Evolutionary conservation across 169 alveolate species (phyloP).

Genomic region (Cryptosporidium ubiquitum): DNA sequence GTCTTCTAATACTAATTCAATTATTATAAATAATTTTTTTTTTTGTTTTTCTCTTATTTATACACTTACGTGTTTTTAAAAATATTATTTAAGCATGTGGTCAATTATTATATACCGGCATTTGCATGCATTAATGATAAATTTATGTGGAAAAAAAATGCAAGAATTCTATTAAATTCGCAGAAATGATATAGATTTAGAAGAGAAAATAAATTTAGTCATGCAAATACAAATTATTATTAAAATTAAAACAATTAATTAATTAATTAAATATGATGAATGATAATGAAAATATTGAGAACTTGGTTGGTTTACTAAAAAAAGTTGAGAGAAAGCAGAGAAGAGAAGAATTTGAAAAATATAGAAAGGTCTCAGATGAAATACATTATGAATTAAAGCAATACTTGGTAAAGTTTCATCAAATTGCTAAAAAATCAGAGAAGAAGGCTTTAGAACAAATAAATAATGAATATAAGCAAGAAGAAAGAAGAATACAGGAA

Average conservation of each 20-base stretch:
- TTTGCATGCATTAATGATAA: constrained; percentile 34
- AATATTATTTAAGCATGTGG: background rate
- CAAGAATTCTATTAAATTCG: background rate
- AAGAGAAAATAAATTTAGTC: background rate
- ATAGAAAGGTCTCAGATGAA: constrained; percentile 1
- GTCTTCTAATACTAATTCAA: background rate
- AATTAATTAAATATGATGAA: constrained; percentile 10
- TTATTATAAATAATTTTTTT: background rate
- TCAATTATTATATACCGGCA: constrained; percentile 15
- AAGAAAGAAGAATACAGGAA: constrained; percentile 20
- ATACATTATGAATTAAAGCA: constrained; percentile 15
- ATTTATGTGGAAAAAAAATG: constrained; percentile 11
- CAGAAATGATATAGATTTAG: background rate
- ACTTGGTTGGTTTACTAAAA: constrained; percentile 52
- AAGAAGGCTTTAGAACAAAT: constrained; percentile 19
- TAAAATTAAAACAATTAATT: constrained; percentile 4
- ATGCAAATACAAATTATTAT: background rate
- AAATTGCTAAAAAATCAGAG: constrained; percentile 21
- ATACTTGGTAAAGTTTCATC: background rate
- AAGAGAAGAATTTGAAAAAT: constrained; percentile 51
- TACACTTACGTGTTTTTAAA: constrained; percentile 3
- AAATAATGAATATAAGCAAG: constrained; percentile 4
- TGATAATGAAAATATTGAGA: constrained; percentile 54
- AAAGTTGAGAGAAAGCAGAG: constrained; percentile 56
- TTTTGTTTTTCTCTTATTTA: background rate